Evolutionary conservation across 2,329 filamentous ascomycete species (phyloP), one percentile per base, ranked within the genome.

Genomic region (Epichloe typhina): DNA sequence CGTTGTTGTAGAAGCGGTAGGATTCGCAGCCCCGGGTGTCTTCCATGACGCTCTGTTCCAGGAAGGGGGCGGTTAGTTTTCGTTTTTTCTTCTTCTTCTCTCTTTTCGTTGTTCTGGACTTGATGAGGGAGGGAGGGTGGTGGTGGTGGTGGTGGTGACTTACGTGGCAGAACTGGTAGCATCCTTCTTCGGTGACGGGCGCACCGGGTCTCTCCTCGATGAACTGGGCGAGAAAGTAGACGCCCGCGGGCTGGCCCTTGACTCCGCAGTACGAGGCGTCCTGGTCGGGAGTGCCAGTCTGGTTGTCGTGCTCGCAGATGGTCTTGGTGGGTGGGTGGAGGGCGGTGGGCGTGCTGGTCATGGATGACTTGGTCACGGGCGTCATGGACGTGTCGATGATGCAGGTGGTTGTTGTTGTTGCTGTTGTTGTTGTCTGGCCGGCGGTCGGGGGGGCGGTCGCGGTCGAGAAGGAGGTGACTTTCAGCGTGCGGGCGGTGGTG

Each of bases 121-220:
- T 26, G 23, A 26, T 26, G 7, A 8, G 7, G 23, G 23, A 8
- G 26, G 26, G 23, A 2, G 5, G 26, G 7, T 8, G 26, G 21
- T 19, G 19, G 19, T 19, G 23, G 23, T 23, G 23, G 23, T 6
- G 23, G 23, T 26, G 23, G 7, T 7, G 15, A 57, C 59, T 63
- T 56, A 66, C 69, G 47, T 56, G 55, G 55, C 70, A 72, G 59
- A 71, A 69, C 53, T 70, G 62, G 58, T 63, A 72, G 59, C 70
- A 72, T 2, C 67, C 69, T 52, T 66, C 58, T 7, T 69, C 58
- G 2, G 65, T 68, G 23, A 72, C 64, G 1, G 60, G 56, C 37
- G 65, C 62, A 12, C 55, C 59, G 1, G 52, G 52, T 6, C 55
- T 59, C 51, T 71, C 62, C 55, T 70, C 61, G 43, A 63, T 60